Evolutionary conservation across 805 yeast genomes (phyloP).

Genomic region (Candida dajiaensis): DNA sequence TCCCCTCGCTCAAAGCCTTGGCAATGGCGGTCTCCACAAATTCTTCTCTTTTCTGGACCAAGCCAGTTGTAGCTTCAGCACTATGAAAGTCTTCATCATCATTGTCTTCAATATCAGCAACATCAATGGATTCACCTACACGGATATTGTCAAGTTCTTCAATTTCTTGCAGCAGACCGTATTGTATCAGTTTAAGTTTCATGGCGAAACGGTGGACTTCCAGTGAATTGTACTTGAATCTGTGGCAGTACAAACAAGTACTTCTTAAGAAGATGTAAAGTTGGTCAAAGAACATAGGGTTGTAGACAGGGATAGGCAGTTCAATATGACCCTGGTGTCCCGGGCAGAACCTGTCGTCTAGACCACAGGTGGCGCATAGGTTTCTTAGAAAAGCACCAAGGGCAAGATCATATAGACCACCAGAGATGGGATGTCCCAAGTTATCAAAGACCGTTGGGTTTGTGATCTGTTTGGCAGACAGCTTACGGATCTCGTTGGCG

Average conservation of each 20-base stretch:
- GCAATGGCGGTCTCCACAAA: constrained; percentile 70
- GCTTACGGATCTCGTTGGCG: constrained; percentile 72
- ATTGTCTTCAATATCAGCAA: constrained; percentile 45
- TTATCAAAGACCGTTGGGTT: constrained; percentile 95
- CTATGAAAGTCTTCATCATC: constrained; percentile 20
- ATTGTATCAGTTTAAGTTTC: constrained; percentile 75
- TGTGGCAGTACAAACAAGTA: constrained; percentile 86
- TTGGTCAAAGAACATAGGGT: constrained; percentile 91
- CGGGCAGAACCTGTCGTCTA: constrained; percentile 91
- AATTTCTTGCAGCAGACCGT: constrained; percentile 80
- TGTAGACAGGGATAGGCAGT: constrained; percentile 91
- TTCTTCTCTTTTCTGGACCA: constrained; percentile 54
- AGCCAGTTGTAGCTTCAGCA: constrained; percentile 37
- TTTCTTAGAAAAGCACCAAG: constrained; percentile 89
- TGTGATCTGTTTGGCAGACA: constrained; percentile 92
- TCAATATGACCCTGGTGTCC: constrained; percentile 99
- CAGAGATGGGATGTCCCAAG: constrained; percentile 90
- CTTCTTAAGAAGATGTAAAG: constrained; percentile 79
- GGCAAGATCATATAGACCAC: constrained; percentile 93
- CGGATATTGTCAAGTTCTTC: constrained; percentile 62
- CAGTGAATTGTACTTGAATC: constrained; percentile 59
- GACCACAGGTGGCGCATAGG: constrained; percentile 88
- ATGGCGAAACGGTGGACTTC: constrained; percentile 77
- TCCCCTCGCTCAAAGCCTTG: constrained; percentile 70
- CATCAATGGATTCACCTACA: constrained; percentile 32